Base-by-base conservation (phyloP, 345 rosid species). In the Populus ilicifolia region DNA sequence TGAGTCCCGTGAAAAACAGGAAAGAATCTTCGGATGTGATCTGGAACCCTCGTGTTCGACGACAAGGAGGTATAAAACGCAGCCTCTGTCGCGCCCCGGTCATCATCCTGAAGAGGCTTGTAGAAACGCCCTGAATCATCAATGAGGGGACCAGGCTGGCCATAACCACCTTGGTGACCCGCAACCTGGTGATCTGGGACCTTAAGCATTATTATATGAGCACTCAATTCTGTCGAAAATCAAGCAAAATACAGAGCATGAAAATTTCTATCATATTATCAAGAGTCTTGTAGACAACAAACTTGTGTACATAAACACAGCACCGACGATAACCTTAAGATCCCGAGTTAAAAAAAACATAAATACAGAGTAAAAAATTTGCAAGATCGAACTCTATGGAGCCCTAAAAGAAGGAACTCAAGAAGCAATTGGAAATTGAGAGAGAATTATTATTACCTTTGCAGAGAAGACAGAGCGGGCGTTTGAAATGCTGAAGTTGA, bases 171-270 rank as follows among this genome's bases (percentile, higher is more conserved):
- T 70, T 75, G 76, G 85, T 96, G 99, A 20, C 99, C 99, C 2
- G 98, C 99, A 75, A 96, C 99, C 72, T 96, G 99, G 83, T 94
- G 98, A 39, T 92, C 96, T 43, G 99, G 99, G 63, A 80, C 80
- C 80, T 88, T 91, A 61, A 96, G 88, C 99, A 94, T 96, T 77
- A 65, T 80, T 29, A 12, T n/a, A 67, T 9, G 21, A 67, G 8
- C 0, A 56, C 63, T 23, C 9, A 23, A 44, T 33, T 64, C 67
- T 71, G 76, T 23, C 35, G 17, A 72, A 62, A 25, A 33, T 36
- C 64, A 65, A 30, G 11, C 54, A 70, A 14, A 74, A 35, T n/a
- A 16, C 48, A 36, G 18, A 27, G 21, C 66, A 25, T 25, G 6
- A 67, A 11, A 11, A 18, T 13, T 30, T 36, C 46, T 8, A 35